Percentiles rank a stretch among this genome's conserved stretches.
Evolutionary conservation across 2,329 filamentous ascomycete species (phyloP).

Genomic region (Coniella lustricola): DNA sequence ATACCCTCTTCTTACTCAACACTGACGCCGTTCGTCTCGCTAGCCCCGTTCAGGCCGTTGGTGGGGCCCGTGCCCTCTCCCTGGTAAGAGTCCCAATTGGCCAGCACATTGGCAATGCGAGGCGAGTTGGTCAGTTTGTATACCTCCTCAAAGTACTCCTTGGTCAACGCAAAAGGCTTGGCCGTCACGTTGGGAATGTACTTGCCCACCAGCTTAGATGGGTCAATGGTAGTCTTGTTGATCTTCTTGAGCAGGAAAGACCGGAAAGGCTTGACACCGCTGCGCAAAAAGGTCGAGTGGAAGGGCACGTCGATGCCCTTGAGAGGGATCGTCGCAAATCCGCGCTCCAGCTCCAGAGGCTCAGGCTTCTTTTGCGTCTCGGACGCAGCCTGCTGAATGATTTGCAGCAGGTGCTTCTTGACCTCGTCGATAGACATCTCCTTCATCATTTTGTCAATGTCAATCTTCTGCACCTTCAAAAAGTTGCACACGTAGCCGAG

Average conservation of each 20-base stretch:
- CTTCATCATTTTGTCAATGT: slow-evolving; percentile 88
- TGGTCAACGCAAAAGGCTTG: slow-evolving; percentile 87
- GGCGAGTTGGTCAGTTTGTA: slow-evolving; percentile 84
- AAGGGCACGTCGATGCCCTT: slow-evolving; percentile 98
- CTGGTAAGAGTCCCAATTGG: slow-evolving; percentile 77
- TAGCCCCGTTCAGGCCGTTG: slow-evolving; percentile 6
- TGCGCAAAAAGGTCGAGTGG: slow-evolving; percentile 97
- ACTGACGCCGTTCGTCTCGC: slow-evolving; percentile 6
- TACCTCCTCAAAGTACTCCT: slow-evolving; percentile 99
- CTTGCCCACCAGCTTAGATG: slow-evolving; percentile 92
- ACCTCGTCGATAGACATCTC: slow-evolving; percentile 83
- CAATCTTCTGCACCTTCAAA: slow-evolving; percentile 93
- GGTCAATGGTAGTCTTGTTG: slow-evolving; percentile 97
- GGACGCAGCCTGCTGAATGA: slow-evolving; percentile 82
- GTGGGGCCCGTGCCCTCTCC: slow-evolving; percentile 33
- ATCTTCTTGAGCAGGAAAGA: slow-evolving; percentile 99
- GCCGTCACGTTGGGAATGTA: slow-evolving; percentile 99
- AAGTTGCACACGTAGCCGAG: slow-evolving; percentile 83
- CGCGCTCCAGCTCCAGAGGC: slow-evolving; percentile 84
- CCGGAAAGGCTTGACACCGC: slow-evolving; percentile 97
- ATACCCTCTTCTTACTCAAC: no score
- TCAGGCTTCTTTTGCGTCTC: slow-evolving; percentile 82
- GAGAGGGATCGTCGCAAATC: slow-evolving; percentile 93
- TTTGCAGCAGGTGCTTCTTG: slow-evolving; percentile 81
- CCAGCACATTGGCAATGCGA: slow-evolving; percentile 70